phyloP scores from a whole-genome alignment of 371 early-diverging fungal species.

The Syncephalastrum monosporum region DNA sequence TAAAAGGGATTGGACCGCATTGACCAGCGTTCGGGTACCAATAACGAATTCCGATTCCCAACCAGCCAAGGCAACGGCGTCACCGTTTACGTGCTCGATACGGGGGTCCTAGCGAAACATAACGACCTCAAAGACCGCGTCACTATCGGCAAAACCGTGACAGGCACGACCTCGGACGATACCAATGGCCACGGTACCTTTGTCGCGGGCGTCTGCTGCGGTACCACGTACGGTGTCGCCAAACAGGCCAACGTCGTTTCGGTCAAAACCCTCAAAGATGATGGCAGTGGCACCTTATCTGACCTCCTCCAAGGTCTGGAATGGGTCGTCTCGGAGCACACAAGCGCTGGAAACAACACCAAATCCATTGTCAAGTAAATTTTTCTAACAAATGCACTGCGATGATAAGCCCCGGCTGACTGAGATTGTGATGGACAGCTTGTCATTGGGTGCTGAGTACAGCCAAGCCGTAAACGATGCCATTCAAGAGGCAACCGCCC shows the following conservation, averaged over 20 bases:
- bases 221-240: slow-evolving; percentile 59
- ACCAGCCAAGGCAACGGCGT: slow-evolving; percentile 27
- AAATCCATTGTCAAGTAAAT: slow-evolving; percentile 45
- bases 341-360: slow-evolving; percentile 9
- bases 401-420: slow-evolving; percentile 3
- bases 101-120: slow-evolving; percentile 28
- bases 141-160: slow-evolving; percentile 4
- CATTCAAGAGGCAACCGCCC: slow-evolving; percentile 45
- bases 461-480: slow-evolving; percentile 61
- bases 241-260: slow-evolving; percentile 59
- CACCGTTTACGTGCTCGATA: slow-evolving; percentile 34
- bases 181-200: slow-evolving; percentile 55
- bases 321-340: slow-evolving; percentile 52
- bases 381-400: not conserved
- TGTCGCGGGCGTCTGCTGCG: slow-evolving; percentile 64
- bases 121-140: slow-evolving; percentile 35
- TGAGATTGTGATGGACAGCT: slow-evolving; percentile 18
- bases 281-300: slow-evolving; percentile 51
- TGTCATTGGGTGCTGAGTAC: slow-evolving; percentile 56
- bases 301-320: slow-evolving; percentile 67
- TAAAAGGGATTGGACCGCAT: slow-evolving; percentile 35
- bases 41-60: slow-evolving; percentile 7
- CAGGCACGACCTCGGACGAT: slow-evolving; percentile 12
- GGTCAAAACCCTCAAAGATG: slow-evolving; percentile 59
- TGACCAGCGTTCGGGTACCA: slow-evolving; percentile 35